phyloP scores from a whole-genome alignment of 2,329 filamentous ascomycete genomes.

The Trichoderma sp. region DNA sequence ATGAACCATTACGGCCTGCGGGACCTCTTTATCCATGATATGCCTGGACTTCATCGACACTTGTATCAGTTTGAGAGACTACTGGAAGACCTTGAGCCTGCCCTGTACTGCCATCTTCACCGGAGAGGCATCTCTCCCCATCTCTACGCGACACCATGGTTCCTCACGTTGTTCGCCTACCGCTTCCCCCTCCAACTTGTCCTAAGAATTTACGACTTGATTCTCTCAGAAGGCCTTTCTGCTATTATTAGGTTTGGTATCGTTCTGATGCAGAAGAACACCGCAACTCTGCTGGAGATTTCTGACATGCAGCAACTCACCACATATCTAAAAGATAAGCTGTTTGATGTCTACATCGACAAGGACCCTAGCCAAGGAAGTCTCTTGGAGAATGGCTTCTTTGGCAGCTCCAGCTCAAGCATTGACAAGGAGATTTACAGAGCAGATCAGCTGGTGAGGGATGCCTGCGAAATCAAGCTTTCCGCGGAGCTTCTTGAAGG shows the following conservation, averaged over 20 bases:
- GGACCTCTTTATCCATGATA: constrained; percentile 90
- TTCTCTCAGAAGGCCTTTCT: constrained; percentile 87
- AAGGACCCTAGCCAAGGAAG: constrained; percentile 88
- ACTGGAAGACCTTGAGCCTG: constrained; percentile 89
- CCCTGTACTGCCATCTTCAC: constrained; percentile 89
- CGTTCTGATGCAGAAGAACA: constrained; percentile 94
- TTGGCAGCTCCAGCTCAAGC: constrained; percentile 84
- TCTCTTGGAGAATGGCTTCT: constrained; percentile 94
- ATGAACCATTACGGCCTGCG: constrained; percentile 97
- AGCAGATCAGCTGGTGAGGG: constrained; percentile 87
- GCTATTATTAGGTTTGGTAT: constrained; percentile 94
- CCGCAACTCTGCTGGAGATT: constrained; percentile 72
- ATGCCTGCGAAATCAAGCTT: constrained; percentile 85
- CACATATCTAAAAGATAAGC: constrained; percentile 83
- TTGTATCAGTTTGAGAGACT: constrained; percentile 94
- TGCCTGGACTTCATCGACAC: constrained; percentile 91
- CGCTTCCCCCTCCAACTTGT: constrained; percentile 95
- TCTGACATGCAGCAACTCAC: constrained; percentile 89
- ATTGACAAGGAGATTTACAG: constrained; percentile 95
- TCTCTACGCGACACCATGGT: constrained; percentile 98
- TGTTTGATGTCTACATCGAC: constrained; percentile 98
- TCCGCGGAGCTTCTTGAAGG: constrained; percentile 76
- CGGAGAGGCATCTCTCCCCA: constrained; percentile 84
- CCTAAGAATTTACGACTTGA: constrained; percentile 92
- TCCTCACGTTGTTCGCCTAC: constrained; percentile 96